A percentile compares a stretch with the other conserved stretches of the same genome.
These are phyloP conservation scores for Corymbia maculata DNA, from an alignment of 345 rosid genomes.

Conservation along the genomic window DNA sequence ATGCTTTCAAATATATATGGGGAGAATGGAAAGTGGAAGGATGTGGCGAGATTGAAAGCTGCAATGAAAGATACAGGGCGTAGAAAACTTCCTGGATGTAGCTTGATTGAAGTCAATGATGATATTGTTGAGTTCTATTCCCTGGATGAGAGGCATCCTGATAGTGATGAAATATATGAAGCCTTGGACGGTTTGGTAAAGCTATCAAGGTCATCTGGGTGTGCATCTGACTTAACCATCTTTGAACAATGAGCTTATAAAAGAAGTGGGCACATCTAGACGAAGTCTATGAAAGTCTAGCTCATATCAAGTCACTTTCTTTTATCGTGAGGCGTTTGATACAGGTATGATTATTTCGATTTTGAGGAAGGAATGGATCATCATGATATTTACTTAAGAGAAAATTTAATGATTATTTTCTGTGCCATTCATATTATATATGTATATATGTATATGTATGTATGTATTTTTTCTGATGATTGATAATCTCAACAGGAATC, in stretches of 20 bases:
- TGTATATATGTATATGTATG: no score
- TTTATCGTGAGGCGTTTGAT: background rate
- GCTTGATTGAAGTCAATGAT: conserved; percentile 62
- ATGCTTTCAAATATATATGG: conserved; percentile 85
- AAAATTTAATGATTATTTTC: background rate
- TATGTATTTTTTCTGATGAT: background rate
- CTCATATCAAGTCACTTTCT: background rate
- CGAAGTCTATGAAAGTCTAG: background rate
- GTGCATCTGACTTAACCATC: conserved; percentile 10
- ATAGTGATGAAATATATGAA: conserved; percentile 35
- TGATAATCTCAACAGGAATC: background rate
- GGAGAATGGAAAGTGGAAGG: conserved; percentile 59
- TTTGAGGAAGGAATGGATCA: background rate
- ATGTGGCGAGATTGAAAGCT: conserved; percentile 62
- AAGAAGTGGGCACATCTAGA: background rate
- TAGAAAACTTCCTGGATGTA: conserved; percentile 75
- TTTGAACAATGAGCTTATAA: background rate
- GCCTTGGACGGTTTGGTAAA: conserved; percentile 38
- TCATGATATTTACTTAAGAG: background rate
- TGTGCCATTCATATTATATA: background rate
- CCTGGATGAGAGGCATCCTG: conserved; percentile 55
- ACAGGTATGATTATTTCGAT: background rate
- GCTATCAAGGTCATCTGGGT: conserved; percentile 20
- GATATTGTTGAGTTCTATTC: conserved; percentile 62
- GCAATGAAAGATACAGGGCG: conserved; percentile 75